Evolutionary conservation across 2,329 filamentous ascomycete species (phyloP), one percentile per base, ranked within the genome.

Genomic region (Simplicillium sp.): DNA sequence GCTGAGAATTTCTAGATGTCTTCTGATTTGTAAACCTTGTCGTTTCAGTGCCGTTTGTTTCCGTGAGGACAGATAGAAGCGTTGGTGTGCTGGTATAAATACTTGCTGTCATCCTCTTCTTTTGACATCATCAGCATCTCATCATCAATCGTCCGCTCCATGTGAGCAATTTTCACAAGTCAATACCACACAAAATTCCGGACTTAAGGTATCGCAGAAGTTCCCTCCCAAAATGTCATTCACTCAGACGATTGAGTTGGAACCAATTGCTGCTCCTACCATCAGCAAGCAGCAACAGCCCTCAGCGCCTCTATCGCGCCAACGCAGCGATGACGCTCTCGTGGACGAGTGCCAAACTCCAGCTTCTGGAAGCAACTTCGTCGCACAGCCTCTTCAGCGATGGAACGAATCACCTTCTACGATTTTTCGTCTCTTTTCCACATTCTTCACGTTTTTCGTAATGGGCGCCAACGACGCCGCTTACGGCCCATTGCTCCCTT

Each of bases 401-500:
- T 73, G 63, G 75, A 76, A 69, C 48, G 57, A 63, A 46, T 67
- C 74, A 36, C 64, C 57, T 11, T 55, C 56, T 2, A 79, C 75
- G 43, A 58, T 66, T 3, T 60, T 62, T 46, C 67, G 70, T 9
- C 60, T 76, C 1, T 57, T 63, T 2, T 66, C 76, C 0, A 69
- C 72, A 1, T 80, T 79, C 55, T 77, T 67, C 62, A 70, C 67
- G 7, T 75, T 82, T 44, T 50, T 75, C 5, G 67, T 75, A 2
- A 71, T 76, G 54, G 77, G 77, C 0, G 67, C 71, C 9, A 78
- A 77, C 41, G 75, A 78, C 55, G 67, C 71, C 3, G 72, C 72
- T 11, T 77, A 76, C 40, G 75, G 75, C 46, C 72, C 74, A 55
- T 52, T 74, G 25, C 67, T 74, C 39, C 70, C 70, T 49, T 73